Conservation (phyloP, 257 asterid species). For the Przewalskia tangutica region DNA sequence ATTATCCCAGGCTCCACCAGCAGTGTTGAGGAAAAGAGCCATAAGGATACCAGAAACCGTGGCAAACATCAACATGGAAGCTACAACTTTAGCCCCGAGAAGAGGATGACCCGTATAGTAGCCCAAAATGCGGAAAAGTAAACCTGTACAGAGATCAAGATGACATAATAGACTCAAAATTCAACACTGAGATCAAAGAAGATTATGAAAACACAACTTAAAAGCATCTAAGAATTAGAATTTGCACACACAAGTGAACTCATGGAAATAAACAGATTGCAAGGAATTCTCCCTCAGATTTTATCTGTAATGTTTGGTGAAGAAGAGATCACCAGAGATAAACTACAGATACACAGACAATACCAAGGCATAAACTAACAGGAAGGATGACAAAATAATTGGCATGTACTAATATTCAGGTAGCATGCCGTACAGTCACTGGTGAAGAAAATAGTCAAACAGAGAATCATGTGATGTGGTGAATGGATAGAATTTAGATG, state of each 20-base stretch:
- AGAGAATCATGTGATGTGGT: background rate
- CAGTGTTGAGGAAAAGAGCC: constrained; percentile 97
- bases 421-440: background rate
- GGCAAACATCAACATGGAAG: constrained; percentile 94
- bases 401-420: background rate
- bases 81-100: constrained; percentile 98
- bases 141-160: constrained; percentile 32
- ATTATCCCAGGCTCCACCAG: constrained; percentile 99
- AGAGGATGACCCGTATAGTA: constrained; percentile 87
- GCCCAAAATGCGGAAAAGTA: constrained; percentile 77
- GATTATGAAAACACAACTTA: background rate
- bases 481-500: background rate
- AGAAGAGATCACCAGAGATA: background rate
- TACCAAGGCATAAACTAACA: background rate
- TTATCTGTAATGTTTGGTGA: background rate
- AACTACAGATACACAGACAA: background rate
- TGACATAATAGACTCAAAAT: constrained; percentile 13
- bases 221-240: background rate
- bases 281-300: background rate
- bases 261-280: background rate
- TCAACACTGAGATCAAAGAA: background rate
- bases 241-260: background rate
- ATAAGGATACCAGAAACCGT: constrained; percentile 95
- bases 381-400: background rate
- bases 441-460: background rate